Evolutionary conservation across 2,329 filamentous ascomycete species (phyloP), one percentile per base, ranked within the genome.

Genomic region (Penicillium sp.): DNA sequence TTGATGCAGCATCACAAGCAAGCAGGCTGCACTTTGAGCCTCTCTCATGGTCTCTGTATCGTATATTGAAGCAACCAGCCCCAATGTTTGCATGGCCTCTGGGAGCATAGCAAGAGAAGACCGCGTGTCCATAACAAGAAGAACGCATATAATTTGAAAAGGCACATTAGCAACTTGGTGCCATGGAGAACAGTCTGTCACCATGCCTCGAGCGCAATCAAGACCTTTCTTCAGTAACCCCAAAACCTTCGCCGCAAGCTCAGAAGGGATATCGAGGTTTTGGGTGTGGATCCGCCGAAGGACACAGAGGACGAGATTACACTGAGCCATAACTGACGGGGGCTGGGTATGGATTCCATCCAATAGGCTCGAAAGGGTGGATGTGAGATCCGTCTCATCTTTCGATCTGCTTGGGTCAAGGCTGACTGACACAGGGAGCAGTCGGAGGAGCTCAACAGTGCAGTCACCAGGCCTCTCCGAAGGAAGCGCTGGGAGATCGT

Each of bases 151-250:
- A 1, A 83, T 81, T 42, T 86, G 84, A 55, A 87, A 87, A 0
- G 84, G 84, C 0, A 86, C 81, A 51, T 87, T 85, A 26, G 82
- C 82, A 43, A 84, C 79, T 55, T 87, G 84, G 65, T 86, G 84
- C 84, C 84, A 87, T 0, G 84, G 84, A 0, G 75, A 74, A 14
- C 78, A 75, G 26, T 72, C 71, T 2, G 74, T 71, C 0, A 81
- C 70, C 70, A 85, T 80, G 1, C 66, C 70, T 2, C 78, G 77
- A 0, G 83, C 82, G 1, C 80, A 79, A 2, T 72, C 69, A 2
- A 86, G 76, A 0, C 79, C 83, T 8, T 75, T 73, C 33, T 63
- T 65, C 0, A 80, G 74, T 6, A 85, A 71, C 0, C 68, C 70
- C 1, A 86, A 74, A 2, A 85, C 78, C 6, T 76, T 74, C 2